phyloP scores from a whole-genome alignment of 371 early-diverging fungal species.

The Mortierella sp. region DNA sequence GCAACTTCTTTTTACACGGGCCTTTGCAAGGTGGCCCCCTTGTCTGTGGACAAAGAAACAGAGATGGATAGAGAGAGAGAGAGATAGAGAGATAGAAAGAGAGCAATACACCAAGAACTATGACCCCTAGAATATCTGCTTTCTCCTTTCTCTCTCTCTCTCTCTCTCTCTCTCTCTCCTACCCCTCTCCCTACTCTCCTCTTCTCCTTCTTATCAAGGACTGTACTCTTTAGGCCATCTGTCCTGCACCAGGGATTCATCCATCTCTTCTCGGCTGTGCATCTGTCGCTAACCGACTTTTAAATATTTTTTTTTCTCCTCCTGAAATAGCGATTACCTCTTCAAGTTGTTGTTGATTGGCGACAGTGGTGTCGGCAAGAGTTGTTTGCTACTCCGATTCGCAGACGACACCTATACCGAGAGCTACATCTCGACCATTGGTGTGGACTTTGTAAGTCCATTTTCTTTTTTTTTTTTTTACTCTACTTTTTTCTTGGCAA shows the following conservation, averaged over 20 bases:
- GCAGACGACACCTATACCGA: slow-evolving; percentile 99
- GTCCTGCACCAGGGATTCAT: too few relatives aligned
- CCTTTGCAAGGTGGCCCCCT: too few relatives aligned
- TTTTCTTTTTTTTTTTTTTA: background rate
- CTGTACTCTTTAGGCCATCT: too few relatives aligned
- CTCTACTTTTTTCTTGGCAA: too few relatives aligned
- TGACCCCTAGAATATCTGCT: background rate
- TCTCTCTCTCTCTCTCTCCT: background rate
- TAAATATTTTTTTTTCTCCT: background rate
- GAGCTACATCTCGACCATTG: slow-evolving; percentile 99
- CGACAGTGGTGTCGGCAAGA: slow-evolving; percentile 99
- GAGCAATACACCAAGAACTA: slow-evolving; percentile 4
- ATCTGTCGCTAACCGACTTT: too few relatives aligned
- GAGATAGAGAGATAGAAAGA: too few relatives aligned
- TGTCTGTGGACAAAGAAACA: too few relatives aligned
- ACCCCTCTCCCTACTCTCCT: slow-evolving; percentile 1
- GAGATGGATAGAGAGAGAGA: too few relatives aligned
- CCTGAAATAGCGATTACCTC: slow-evolving; percentile 85
- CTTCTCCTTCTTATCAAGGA: background rate
- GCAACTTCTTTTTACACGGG: too few relatives aligned
- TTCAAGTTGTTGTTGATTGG: slow-evolving; percentile 99
- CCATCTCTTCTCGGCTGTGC: too few relatives aligned
- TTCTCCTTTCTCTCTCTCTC: background rate
- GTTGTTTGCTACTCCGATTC: slow-evolving; percentile 97
- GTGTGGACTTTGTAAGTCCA: slow-evolving; percentile 92